These are phyloP conservation scores for Acrasis kona DNA, from an alignment of 78 protist species.

Conservation along the genomic window DNA sequence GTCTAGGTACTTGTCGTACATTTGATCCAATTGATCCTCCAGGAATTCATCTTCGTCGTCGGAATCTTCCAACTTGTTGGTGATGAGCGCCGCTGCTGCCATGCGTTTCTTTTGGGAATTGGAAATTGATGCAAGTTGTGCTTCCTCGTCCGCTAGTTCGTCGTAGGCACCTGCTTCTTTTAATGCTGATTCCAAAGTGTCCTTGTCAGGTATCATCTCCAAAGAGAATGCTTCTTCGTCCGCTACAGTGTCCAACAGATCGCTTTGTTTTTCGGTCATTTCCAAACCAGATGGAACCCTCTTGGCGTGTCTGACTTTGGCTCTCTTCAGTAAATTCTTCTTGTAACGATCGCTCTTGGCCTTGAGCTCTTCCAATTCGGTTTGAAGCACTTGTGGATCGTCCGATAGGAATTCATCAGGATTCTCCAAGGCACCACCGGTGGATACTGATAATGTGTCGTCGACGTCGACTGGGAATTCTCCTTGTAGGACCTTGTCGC, in stretches of 20 bases:
- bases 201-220: neutral
- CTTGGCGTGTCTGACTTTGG: neutral
- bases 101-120: neutral
- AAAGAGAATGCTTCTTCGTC: neutral
- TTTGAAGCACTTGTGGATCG: neutral
- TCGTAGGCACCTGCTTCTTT: neutral
- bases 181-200: neutral
- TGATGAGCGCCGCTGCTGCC: too few species aligned
- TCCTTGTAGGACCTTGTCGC: slow-evolving; percentile 26
- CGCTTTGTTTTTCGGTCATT: neutral
- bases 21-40: neutral
- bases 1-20: neutral
- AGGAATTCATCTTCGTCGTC: neutral
- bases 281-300: neutral
- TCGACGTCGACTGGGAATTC: too few species aligned
- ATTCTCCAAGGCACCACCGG: too few species aligned
- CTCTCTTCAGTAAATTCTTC: neutral
- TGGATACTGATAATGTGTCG: too few species aligned
- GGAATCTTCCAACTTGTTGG: too few species aligned
- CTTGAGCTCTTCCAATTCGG: slow-evolving; percentile 1
- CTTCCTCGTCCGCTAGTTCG: neutral
- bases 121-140: too few species aligned
- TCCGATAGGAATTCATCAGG: too few species aligned
- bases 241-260: neutral
- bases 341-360: neutral